These are phyloP conservation scores for Sarocladium strictum DNA, from an alignment of 2,329 filamentous ascomycete species.

Conservation along the genomic window DNA sequence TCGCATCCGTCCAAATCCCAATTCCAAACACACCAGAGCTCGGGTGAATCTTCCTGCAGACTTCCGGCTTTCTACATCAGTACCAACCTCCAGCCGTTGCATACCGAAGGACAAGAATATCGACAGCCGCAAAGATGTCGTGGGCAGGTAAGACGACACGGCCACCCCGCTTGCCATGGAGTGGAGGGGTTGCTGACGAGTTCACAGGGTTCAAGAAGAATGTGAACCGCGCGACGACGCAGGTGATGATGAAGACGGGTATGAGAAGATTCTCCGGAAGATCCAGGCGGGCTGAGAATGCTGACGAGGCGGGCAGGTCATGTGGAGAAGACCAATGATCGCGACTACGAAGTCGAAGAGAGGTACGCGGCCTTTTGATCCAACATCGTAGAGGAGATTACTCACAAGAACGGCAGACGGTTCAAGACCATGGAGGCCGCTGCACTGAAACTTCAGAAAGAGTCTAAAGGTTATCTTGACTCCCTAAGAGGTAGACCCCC, in stretches of 20 bases:
- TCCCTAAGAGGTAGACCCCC: constrained; percentile 67
- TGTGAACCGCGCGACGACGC: constrained; percentile 97
- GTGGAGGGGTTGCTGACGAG: constrained; percentile 23
- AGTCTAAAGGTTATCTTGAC: constrained; percentile 96
- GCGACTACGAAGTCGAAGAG: constrained; percentile 97
- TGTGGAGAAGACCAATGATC: constrained; percentile 97
- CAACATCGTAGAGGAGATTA: constrained; percentile 7
- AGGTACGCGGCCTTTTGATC: constrained; percentile 43
- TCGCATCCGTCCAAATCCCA: neutral
- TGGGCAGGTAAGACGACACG: constrained; percentile 53
- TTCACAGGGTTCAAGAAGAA: constrained; percentile 64
- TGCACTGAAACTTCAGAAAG: constrained; percentile 86
- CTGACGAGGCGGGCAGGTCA: constrained; percentile 53
- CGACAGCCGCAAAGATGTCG: constrained; percentile 47
- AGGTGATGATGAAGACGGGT: constrained; percentile 99
- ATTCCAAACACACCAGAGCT: neutral
- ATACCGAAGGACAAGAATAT: neutral
- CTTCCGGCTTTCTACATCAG: too few species aligned
- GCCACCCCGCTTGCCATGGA: constrained; percentile 20
- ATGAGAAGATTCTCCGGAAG: constrained; percentile 19
- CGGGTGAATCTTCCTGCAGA: neutral
- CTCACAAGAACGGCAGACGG: constrained; percentile 51
- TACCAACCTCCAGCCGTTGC: neutral
- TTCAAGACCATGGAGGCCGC: constrained; percentile 98
- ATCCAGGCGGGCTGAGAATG: too few species aligned